These are phyloP conservation scores for Rhodamnia rubescens DNA, from an alignment of 345 rosid genomes.

Conservation along the genomic window DNA sequence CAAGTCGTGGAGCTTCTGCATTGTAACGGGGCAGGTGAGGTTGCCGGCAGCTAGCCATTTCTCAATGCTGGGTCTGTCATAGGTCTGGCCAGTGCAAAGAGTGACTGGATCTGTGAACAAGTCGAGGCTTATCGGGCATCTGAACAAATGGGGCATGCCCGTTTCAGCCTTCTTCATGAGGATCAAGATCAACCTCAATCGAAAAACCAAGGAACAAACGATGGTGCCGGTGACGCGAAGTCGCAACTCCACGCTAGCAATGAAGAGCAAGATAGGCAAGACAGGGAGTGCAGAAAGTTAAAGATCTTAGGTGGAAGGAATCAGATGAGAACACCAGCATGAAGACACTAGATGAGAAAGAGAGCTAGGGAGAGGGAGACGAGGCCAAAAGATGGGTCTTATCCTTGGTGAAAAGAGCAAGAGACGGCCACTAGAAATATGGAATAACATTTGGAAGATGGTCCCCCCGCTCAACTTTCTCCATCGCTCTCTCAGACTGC, in stretches of 20 bases:
- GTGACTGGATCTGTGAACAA: conserved; percentile 61
- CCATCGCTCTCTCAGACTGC: conserved; percentile 9
- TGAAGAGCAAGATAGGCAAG: background rate
- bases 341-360: background rate
- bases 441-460: conserved; percentile 1
- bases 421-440: conserved; percentile 3
- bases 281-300: background rate
- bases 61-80: conserved; percentile 54
- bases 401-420: conserved; percentile 4
- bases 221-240: background rate
- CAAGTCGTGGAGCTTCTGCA: conserved; percentile 54
- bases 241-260: background rate
- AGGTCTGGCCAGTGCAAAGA: conserved; percentile 65
- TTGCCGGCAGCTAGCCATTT: conserved; percentile 54
- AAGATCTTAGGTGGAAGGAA: background rate
- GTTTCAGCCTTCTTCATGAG: conserved; percentile 13
- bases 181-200: background rate
- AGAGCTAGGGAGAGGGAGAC: background rate
- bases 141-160: conserved; percentile 41
- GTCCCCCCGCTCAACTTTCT: background rate
- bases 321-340: background rate
- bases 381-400: conserved; percentile 2
- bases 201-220: background rate
- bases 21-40: conserved; percentile 63
- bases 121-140: conserved; percentile 63